These are phyloP conservation scores for Clarireedia paspali DNA, from an alignment of 2,329 filamentous ascomycete genomes.

Conservation along the genomic window DNA sequence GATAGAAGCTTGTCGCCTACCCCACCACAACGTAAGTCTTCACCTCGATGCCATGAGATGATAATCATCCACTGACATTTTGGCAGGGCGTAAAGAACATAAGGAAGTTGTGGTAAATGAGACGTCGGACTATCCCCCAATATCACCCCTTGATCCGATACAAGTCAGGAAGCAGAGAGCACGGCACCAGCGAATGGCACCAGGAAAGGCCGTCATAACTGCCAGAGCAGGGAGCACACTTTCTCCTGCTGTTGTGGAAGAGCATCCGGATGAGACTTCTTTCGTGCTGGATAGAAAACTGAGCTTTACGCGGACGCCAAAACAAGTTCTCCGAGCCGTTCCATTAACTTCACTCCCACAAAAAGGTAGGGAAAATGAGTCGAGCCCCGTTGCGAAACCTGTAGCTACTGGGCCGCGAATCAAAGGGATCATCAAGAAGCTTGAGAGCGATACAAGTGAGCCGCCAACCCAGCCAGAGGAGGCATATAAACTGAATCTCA, in stretches of 20 bases:
- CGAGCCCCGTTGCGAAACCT: neutral
- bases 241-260: slow-evolving; percentile 3
- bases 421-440: neutral
- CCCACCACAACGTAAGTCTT: slow-evolving; percentile 28
- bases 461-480: neutral
- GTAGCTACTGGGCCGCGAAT: neutral
- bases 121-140: neutral
- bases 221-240: slow-evolving; percentile 5
- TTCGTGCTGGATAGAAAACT: neutral
- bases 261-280: slow-evolving; percentile 1
- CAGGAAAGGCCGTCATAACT: neutral
- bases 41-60: neutral
- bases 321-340: neutral
- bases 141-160: slow-evolving; percentile 11
- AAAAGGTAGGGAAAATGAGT: neutral
- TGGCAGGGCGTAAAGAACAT: neutral
- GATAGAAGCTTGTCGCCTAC: slow-evolving; percentile 31
- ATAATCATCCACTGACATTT: neutral
- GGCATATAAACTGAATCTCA: neutral
- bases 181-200: neutral
- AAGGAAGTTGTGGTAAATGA: neutral
- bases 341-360: neutral
- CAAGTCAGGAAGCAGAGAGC: slow-evolving; percentile 20
- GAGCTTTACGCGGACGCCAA: neutral
- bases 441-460: neutral